Evolutionary conservation across 1,284 basidiomycete species (phyloP).

Genomic region (Austroboletus olivaceoglutinosus): DNA sequence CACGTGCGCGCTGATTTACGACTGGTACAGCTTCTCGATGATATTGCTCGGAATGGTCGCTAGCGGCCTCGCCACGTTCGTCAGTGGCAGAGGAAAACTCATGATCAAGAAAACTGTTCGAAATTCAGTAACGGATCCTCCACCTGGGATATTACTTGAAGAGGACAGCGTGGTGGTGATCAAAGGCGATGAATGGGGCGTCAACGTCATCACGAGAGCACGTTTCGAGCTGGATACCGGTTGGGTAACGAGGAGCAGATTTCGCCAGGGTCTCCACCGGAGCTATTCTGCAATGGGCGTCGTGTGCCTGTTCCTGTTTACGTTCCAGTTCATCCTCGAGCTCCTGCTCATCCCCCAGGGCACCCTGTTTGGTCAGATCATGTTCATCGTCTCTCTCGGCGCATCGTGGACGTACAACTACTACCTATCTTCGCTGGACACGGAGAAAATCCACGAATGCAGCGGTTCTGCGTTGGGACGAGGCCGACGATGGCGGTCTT

Average conservation of each 20-base stretch:
- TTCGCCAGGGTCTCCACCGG: constrained; percentile 3
- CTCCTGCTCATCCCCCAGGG: constrained; percentile 32
- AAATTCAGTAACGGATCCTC: constrained; percentile 19
- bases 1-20: constrained; percentile 19
- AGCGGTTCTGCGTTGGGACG: not conserved
- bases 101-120: constrained; percentile 14
- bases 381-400: constrained; percentile 30
- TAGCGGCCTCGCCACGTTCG: constrained; percentile 26
- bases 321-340: constrained; percentile 28
- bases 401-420: constrained; percentile 31
- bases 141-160: constrained; percentile 20
- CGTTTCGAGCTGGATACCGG: constrained; percentile 16
- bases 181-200: constrained; percentile 15
- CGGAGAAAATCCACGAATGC: constrained; percentile 23
- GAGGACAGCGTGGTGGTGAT: constrained; percentile 18
- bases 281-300: constrained; percentile 11
- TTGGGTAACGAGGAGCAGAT: constrained; percentile 1
- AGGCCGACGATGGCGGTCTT: not conserved
- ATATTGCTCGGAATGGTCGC: constrained; percentile 32
- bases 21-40: constrained; percentile 31
- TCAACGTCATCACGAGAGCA: constrained; percentile 11
- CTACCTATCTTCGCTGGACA: constrained; percentile 23
- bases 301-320: constrained; percentile 26
- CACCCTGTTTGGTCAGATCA: constrained; percentile 31
- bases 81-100: constrained; percentile 24